Evolutionary conservation across 202 grass and related monocot species (phyloP), one percentile per base, ranked within the genome.

Genomic region (Schoenoplectus tabernaemontani): DNA sequence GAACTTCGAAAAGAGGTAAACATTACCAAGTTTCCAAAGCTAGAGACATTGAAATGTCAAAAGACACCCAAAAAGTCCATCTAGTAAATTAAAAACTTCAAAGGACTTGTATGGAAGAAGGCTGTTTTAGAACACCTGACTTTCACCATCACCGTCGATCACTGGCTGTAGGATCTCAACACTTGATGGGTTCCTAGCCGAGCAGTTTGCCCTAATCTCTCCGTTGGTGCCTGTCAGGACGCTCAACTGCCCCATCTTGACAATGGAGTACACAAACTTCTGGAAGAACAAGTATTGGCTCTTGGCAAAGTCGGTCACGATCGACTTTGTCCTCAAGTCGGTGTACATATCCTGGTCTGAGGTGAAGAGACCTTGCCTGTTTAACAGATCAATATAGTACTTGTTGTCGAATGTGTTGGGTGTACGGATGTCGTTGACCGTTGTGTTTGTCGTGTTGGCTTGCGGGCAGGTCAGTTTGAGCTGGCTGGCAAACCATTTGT

Each of bases 161-260:
- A 59, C 84, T 5, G 68, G 57, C 37, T 83, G 28, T 2, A 13
- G 19, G 12, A n/a, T 44, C 12, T 5, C 56, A 4, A 13, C 3
- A 4, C 28, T 19, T 39, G 15, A 67, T 0, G 82, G 13, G 64
- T 91, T 95, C 65, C 46, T 74, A 0, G 71, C 60, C 0, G 87
- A 80, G 32, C 90, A 92, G 80, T 76, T 87, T 79, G 9, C 22
- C 4, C 91, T 77, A 39, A 90, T 84, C 83, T 90, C 91, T 1
- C 91, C 91, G 0, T 23, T n/a, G 46, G 3, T 79, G 11, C 85
- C 87, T 0, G 90, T 90, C 57, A 93, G 39, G 11, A 93, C 78
- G 12, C 85, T 79, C 90, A 93, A 76, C 77, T 84, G 72, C 64
- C 87, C 83, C 85, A 93, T 84, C 91, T 93, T 90, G 1, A 86